Evolutionary conservation across 192 early-diverging fungal species (phyloP).

Genomic region (Backusella westeae): DNA sequence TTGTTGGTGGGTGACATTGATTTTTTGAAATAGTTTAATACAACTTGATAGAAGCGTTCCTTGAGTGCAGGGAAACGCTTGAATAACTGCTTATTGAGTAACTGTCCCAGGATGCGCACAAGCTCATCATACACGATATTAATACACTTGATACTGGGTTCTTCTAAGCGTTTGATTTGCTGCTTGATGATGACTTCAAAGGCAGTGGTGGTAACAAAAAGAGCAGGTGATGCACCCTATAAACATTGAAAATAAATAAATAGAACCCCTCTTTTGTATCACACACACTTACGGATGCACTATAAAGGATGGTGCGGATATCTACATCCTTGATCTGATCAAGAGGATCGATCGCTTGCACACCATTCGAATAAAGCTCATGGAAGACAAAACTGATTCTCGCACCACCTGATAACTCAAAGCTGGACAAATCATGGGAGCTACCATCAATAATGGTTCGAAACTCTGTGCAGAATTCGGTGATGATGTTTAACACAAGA

Average conservation of each 20-base stretch:
- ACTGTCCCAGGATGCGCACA: slow-evolving; percentile 88
- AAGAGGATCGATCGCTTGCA: slow-evolving; percentile 95
- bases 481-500: slow-evolving; percentile 94
- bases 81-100: slow-evolving; percentile 91
- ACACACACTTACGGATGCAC: slow-evolving; percentile 70
- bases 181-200: slow-evolving; percentile 99
- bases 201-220: slow-evolving; percentile 97
- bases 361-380: slow-evolving; percentile 89
- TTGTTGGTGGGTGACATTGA: slow-evolving; percentile 89
- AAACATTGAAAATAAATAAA: neutral
- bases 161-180: slow-evolving; percentile 98
- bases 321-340: slow-evolving; percentile 99
- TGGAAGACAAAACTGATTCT: slow-evolving; percentile 99
- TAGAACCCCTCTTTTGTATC: neutral
- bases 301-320: slow-evolving; percentile 98
- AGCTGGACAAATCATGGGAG: slow-evolving; percentile 89
- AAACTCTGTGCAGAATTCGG: slow-evolving; percentile 98
- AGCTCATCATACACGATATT: slow-evolving; percentile 98
- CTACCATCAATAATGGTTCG: slow-evolving; percentile 95
- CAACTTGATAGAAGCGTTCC: slow-evolving; percentile 91
- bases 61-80: slow-evolving; percentile 95
- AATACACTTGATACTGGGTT: slow-evolving; percentile 94
- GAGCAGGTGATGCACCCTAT: slow-evolving; percentile 89
- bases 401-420: slow-evolving; percentile 96
- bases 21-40: slow-evolving; percentile 93